Percentiles rank a stretch among this genome's conserved stretches.
These are phyloP conservation scores for Zychaea mexicana DNA, from an alignment of 371 early-diverging fungal genomes.

Conservation along the genomic window DNA sequence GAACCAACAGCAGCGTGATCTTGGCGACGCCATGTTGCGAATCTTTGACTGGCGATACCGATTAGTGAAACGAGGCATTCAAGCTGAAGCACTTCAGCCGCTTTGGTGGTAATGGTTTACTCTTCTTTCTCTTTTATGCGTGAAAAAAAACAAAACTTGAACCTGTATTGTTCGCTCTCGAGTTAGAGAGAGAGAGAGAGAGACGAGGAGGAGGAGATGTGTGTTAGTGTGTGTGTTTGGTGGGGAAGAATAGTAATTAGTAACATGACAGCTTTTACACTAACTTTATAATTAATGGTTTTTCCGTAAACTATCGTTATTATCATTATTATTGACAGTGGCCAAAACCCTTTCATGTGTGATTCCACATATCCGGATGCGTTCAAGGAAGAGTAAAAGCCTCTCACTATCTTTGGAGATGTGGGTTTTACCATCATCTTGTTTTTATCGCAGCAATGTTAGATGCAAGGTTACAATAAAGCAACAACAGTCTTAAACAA, in stretches of 20 bases:
- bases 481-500: too few species aligned
- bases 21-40: slow-evolving; percentile 66
- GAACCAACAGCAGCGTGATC: slow-evolving; percentile 54
- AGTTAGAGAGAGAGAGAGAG: too few species aligned
- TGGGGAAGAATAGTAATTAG: not conserved
- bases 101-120: slow-evolving; percentile 67
- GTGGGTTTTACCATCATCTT: not conserved
- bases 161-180: too few species aligned
- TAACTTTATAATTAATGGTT: not conserved
- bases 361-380: slow-evolving; percentile 27
- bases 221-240: too few species aligned
- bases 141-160: too few species aligned
- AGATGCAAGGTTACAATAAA: too few species aligned
- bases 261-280: not conserved
- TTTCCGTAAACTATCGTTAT: not conserved
- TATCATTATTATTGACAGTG: slow-evolving; percentile 16
- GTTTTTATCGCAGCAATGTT: too few species aligned
- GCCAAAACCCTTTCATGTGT: slow-evolving; percentile 44
- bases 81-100: slow-evolving; percentile 74
- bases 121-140: too few species aligned
- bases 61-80: slow-evolving; percentile 67
- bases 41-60: slow-evolving; percentile 77
- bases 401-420: too few species aligned
- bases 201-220: too few species aligned
- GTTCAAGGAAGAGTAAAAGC: not conserved